phyloP scores from a whole-genome alignment of 176 grass and related monocot species.

The Rhynchospora breviuscula region DNA sequence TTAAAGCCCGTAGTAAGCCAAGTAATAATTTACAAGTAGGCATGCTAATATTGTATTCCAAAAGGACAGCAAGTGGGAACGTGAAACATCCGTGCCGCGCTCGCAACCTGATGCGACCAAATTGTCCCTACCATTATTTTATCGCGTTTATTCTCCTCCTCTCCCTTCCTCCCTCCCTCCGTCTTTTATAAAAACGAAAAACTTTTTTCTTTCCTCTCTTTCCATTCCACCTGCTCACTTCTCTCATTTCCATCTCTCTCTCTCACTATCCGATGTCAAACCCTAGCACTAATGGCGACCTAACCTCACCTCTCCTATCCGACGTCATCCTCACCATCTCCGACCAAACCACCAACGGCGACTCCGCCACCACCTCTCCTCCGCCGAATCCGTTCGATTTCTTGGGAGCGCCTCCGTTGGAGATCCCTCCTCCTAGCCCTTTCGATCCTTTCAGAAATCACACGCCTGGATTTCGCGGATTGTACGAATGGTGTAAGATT shows the following conservation, averaged over 20 bases:
- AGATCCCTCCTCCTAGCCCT: conserved; percentile 27
- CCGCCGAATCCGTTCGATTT: conserved; percentile 26
- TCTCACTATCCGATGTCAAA: conserved; percentile 24
- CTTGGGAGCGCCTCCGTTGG: conserved; percentile 48
- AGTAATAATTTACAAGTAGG: no score
- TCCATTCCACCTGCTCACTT: neutral
- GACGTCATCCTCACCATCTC: conserved; percentile 34
- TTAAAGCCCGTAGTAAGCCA: no score
- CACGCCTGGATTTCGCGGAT: conserved; percentile 46
- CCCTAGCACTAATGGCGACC: conserved; percentile 20
- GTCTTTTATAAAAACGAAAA: neutral
- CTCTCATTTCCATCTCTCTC: neutral
- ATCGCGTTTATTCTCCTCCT: neutral
- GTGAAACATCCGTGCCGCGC: neutral
- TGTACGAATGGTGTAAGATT: conserved; percentile 53
- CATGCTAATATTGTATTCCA: neutral
- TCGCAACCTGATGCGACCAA: neutral
- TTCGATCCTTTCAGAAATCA: conserved; percentile 82
- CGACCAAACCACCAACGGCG: conserved; percentile 1
- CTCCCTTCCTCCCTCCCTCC: neutral
- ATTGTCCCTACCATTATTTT: neutral
- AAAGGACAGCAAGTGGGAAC: neutral
- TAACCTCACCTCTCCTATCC: conserved; percentile 55
- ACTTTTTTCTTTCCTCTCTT: neutral
- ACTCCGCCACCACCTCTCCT: neutral